Conservation (phyloP, 2,329 filamentous ascomycete genomes). For the Fusarium scirpi region DNA sequence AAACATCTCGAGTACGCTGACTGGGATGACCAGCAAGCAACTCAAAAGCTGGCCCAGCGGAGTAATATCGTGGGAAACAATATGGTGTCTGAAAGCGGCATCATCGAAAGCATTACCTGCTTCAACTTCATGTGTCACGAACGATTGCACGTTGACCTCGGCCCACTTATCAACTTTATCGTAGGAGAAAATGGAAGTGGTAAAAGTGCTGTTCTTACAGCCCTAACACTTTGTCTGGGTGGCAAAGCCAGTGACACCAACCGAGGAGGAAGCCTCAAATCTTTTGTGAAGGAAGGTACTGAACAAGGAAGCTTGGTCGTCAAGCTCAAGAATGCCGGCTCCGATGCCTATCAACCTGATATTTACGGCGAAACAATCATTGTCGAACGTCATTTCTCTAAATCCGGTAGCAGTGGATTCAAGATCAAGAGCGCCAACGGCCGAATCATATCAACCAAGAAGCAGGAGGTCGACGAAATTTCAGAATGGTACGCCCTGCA, state of each 20-base stretch:
- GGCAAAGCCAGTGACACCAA: slow-evolving; percentile 95
- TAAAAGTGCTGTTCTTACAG: slow-evolving; percentile 95
- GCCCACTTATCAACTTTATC: slow-evolving; percentile 96
- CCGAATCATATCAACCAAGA: slow-evolving; percentile 82
- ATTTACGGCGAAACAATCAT: slow-evolving; percentile 86
- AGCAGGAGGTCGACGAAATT: slow-evolving; percentile 89
- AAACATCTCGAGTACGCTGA: slow-evolving; percentile 68
- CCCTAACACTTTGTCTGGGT: slow-evolving; percentile 92
- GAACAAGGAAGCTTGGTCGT: slow-evolving; percentile 83
- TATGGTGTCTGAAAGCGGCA: slow-evolving; percentile 81
- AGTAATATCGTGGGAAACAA: slow-evolving; percentile 71
- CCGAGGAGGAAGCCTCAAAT: slow-evolving; percentile 88
- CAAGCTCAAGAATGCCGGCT: slow-evolving; percentile 89
- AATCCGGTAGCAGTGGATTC: slow-evolving; percentile 80
- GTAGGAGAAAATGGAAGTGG: slow-evolving; percentile 98
- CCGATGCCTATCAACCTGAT: slow-evolving; percentile 84
- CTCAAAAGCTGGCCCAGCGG: slow-evolving; percentile 70
- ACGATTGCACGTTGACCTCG: slow-evolving; percentile 83
- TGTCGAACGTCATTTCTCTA: slow-evolving; percentile 90
- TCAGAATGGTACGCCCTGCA: slow-evolving; percentile 93
- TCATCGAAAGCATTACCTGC: slow-evolving; percentile 88
- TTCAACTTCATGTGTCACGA: slow-evolving; percentile 97
- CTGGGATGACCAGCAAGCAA: slow-evolving; percentile 72
- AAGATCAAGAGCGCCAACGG: slow-evolving; percentile 82
- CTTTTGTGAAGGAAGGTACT: slow-evolving; percentile 88